Evolutionary conservation across 2,329 filamentous ascomycete genomes (phyloP).

Genomic region (Chalaropsis ovoidea): DNA sequence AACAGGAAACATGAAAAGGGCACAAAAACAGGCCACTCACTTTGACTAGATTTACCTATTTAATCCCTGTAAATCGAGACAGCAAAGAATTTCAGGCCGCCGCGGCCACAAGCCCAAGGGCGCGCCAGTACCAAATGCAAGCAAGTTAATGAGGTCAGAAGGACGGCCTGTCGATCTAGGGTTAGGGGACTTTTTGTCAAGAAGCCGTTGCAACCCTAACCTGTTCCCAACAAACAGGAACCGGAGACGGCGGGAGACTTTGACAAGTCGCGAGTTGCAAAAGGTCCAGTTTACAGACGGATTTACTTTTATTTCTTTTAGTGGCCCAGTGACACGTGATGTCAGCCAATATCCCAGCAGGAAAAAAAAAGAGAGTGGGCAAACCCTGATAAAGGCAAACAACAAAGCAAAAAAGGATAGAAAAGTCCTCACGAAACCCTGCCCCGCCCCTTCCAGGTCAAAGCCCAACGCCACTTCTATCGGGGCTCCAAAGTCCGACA

Average conservation of each 20-base stretch:
- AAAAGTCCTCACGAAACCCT: background rate
- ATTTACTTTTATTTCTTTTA: too few relatives aligned
- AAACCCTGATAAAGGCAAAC: too few relatives aligned
- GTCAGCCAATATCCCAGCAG: background rate
- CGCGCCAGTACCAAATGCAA: background rate
- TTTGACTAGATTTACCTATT: background rate
- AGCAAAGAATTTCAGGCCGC: background rate
- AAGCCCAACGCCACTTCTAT: background rate
- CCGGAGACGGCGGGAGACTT: background rate
- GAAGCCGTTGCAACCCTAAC: background rate
- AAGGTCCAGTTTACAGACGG: too few relatives aligned
- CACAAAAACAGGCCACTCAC: background rate
- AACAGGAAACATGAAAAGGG: background rate
- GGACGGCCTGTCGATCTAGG: background rate
- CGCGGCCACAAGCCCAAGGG: slow-evolving; percentile 1
- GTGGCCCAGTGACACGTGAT: background rate
- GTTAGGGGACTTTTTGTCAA: slow-evolving; percentile 1
- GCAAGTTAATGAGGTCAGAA: background rate
- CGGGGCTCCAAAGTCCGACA: background rate
- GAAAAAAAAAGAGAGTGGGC: background rate
- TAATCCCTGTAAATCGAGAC: background rate
- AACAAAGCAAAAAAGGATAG: too few relatives aligned
- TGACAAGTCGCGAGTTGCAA: background rate
- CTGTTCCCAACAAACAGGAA: background rate
- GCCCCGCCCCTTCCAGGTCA: background rate